Evolutionary conservation across 2,329 filamentous ascomycete species (phyloP).

Genomic region (Ceratocystis smalleyi): DNA sequence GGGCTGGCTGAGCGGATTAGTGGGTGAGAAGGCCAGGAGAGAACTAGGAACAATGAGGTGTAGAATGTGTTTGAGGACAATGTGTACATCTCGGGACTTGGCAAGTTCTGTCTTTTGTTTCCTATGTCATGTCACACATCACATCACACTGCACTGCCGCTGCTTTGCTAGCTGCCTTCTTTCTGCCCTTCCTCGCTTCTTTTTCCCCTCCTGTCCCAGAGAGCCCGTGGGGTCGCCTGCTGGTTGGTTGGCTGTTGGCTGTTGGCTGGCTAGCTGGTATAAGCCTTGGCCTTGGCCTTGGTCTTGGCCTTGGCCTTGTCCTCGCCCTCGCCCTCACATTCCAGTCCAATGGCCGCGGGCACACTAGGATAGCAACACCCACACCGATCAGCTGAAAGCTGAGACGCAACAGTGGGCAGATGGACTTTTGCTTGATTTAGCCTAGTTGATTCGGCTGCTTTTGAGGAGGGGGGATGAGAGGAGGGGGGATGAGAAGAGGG

Average conservation of each 20-base stretch:
- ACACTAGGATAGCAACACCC: neutral
- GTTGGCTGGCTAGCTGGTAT: neutral
- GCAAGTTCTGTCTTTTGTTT: too few species aligned
- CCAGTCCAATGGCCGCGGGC: neutral
- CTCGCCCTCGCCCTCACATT: neutral
- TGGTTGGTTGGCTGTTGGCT: neutral
- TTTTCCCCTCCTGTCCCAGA: too few species aligned
- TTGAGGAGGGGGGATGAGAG: neutral
- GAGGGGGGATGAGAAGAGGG: neutral
- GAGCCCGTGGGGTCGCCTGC: neutral
- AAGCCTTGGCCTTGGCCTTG: neutral
- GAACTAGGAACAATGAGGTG: too few species aligned
- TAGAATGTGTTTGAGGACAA: too few species aligned
- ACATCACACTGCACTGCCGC: too few species aligned
- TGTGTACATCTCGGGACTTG: too few species aligned
- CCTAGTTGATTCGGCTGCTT: neutral
- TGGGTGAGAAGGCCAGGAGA: too few species aligned
- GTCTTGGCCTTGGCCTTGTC: neutral
- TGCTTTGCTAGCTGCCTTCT: too few species aligned
- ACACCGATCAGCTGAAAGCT: conserved; percentile 8
- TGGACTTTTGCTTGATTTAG: neutral
- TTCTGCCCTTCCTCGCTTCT: too few species aligned
- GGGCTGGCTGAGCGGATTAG: too few species aligned
- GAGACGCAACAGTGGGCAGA: conserved; percentile 7
- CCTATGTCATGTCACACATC: too few species aligned